These are phyloP conservation scores for Aspergillus pseudoviridinutans DNA, from an alignment of 2,329 filamentous ascomycete species.

Conservation along the genomic window DNA sequence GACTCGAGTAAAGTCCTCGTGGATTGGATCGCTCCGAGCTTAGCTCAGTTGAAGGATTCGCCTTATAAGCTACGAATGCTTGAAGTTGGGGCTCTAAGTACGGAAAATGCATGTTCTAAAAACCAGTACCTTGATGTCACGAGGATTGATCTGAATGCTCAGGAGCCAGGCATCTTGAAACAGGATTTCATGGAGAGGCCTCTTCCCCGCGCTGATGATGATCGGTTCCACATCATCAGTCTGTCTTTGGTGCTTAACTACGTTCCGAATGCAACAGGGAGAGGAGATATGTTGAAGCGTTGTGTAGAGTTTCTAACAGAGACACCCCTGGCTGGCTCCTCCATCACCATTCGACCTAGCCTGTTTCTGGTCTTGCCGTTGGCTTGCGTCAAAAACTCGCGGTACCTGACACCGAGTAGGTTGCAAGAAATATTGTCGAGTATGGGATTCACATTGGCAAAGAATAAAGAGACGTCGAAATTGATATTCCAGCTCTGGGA, in stretches of 20 bases:
- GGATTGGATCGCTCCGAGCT: constrained; percentile 50
- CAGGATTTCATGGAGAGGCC: constrained; percentile 94
- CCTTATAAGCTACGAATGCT: constrained; percentile 60
- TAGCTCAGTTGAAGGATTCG: constrained; percentile 20
- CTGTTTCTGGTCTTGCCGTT: constrained; percentile 88
- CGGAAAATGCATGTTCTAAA: constrained; percentile 75
- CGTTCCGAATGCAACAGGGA: constrained; percentile 68
- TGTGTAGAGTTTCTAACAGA: constrained; percentile 65
- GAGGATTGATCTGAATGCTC: constrained; percentile 87
- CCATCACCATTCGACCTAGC: constrained; percentile 41
- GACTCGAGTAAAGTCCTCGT: constrained; percentile 59
- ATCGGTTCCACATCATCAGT: constrained; percentile 84
- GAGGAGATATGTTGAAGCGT: constrained; percentile 81
- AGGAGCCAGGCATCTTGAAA: constrained; percentile 69
- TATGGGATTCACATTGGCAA: constrained; percentile 65
- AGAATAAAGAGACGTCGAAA: constrained; percentile 73
- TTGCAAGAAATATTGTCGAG: constrained; percentile 69
- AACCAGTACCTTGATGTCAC: constrained; percentile 68
- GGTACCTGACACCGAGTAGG: constrained; percentile 73
- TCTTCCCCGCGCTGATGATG: constrained; percentile 56
- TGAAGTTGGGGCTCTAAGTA: constrained; percentile 84
- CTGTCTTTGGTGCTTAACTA: constrained; percentile 93
- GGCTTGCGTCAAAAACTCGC: constrained; percentile 83
- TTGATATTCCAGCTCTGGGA: constrained; percentile 88
- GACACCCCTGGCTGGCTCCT: constrained; percentile 12